phyloP scores from a whole-genome alignment of 495 filamentous ascomycete genomes.

The Lepidopterella palustris region DNA sequence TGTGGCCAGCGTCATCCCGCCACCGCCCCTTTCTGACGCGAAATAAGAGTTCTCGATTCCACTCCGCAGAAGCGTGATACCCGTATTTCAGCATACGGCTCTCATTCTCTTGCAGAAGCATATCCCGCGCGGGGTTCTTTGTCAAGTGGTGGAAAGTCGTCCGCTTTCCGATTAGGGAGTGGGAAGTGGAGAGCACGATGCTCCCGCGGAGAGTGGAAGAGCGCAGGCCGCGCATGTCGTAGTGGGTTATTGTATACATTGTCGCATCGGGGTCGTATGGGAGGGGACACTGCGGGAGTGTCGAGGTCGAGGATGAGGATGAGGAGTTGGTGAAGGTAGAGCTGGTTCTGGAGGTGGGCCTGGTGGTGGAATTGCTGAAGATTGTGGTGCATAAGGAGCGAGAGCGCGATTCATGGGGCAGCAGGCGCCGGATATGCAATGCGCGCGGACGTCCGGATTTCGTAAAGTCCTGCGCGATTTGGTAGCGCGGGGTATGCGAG shows the following conservation, averaged over 20 bases:
- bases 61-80: constrained; percentile 25
- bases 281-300: no score
- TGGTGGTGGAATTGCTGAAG: background rate
- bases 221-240: constrained; percentile 19
- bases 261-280: constrained; percentile 25
- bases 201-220: constrained; percentile 14
- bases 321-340: no score
- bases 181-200: no score
- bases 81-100: constrained; percentile 23
- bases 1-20: constrained; percentile 9
- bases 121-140: constrained; percentile 17
- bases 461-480: constrained; percentile 21
- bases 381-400: constrained; percentile 4
- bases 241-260: constrained; percentile 14
- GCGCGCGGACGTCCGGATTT: constrained; percentile 10
- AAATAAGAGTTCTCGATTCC: constrained; percentile 22
- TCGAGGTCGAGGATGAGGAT: no score
- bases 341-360: no score
- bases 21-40: constrained; percentile 14
- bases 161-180: constrained; percentile 17
- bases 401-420: constrained; percentile 16
- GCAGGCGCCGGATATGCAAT: constrained; percentile 19
- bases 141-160: constrained; percentile 16
- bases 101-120: constrained; percentile 23
- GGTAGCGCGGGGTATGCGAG: constrained; percentile 21